Evolutionary conservation across 2,329 filamentous ascomycete genomes (phyloP), one percentile per base, ranked within the genome.

Genomic region (Parascedosporium putredinis): DNA sequence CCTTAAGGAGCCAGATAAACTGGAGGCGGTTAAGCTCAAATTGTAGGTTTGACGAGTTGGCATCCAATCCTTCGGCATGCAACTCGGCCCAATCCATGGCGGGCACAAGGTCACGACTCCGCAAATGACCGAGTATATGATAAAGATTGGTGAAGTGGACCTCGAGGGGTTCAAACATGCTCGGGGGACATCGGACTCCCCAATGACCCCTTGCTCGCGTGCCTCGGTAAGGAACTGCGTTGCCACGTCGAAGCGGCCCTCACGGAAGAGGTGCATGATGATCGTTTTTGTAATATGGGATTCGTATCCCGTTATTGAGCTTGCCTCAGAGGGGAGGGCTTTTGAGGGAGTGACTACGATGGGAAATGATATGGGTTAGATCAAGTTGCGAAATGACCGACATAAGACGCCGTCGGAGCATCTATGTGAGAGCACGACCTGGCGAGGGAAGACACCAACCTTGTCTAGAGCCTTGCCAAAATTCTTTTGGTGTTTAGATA

Each of bases 11-110:
- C 78, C 87, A 91, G 29, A 97, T 78, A 58, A 87, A 98, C 57
- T 95, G 88, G 16, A 97, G 73, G 55, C 88, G 86, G 67, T 84
- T 88, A 2, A 98, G 80, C 60, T 98, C 91, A 55, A 97, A 98
- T 63, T 97, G 91, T 2, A 98, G 78, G 58, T 95, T 95, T 60
- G 88, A 95, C 3, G 90, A 91, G 45, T 88, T 79, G 3, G 78
- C 76, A 60, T 95, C 88, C 2, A 98, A 74, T 23, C 81, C 73
- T 4, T 67, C 64, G 52, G 81, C 83, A 59, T 96, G 84, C 23
- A 74, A 62, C 33, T 81, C 74, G 1, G 93, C 88, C 93, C 93
- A 98, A 50, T 78, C 70, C 22, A 98, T 97, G 1, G 93, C 93
- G 0, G 89, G 88, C 0, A 77, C 65, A 2, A 97, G 76, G 57